Base-by-base conservation (phyloP, 176 grass and related monocot genomes). In the Triticum dicoccoides region DNA sequence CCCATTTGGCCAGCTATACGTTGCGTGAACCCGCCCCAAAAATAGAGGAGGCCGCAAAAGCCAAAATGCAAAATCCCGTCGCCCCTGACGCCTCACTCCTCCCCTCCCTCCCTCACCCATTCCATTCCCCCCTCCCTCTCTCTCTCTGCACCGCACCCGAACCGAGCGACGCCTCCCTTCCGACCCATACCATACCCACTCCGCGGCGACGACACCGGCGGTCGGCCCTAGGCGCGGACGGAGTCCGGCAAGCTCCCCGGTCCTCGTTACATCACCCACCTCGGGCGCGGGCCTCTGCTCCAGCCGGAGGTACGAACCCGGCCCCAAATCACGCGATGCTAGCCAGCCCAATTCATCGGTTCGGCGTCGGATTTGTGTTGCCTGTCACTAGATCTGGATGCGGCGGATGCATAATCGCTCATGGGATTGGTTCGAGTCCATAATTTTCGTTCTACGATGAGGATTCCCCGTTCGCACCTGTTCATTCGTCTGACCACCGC, bases 21-120 rank as follows among this genome's bases (percentile, higher is more conserved):
- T 76, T 76, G 73, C 73, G 73, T 76, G 73, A 76, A 76, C 4
- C 14, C 73, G 72, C 72, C 42, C 72, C 72, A 30, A 51, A 49
- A 74, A 74, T 47, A 74, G 71, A 49, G 24, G 42, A 75, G 6
- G 71, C 6, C 11, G 70, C 11, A 74, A 27, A 45, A 44, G 41
- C 42, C 51, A 52, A 52, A 44, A 13, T 27, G 42, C 5, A 75
- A 75, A 75, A 76, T 52, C 25, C 42, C 44, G 13, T 76, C 72
- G 72, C 72, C 23, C 24, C 71, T 73, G 12, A 74, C 72, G 23
- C 73, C 73, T 76, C 73, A 76, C 73, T 52, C 44, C 44, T 52
- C 73, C 49, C 73, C 45, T 52, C 73, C 72, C 73, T 76, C 73
- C 72, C 73, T 52, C 17, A 32, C 73, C 73, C 73, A 30, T 76